A percentile compares a stretch with the other conserved stretches of the same genome.
Evolutionary conservation across 192 early-diverging fungal species (phyloP).

Genomic region (Coemansia brasiliensis): DNA sequence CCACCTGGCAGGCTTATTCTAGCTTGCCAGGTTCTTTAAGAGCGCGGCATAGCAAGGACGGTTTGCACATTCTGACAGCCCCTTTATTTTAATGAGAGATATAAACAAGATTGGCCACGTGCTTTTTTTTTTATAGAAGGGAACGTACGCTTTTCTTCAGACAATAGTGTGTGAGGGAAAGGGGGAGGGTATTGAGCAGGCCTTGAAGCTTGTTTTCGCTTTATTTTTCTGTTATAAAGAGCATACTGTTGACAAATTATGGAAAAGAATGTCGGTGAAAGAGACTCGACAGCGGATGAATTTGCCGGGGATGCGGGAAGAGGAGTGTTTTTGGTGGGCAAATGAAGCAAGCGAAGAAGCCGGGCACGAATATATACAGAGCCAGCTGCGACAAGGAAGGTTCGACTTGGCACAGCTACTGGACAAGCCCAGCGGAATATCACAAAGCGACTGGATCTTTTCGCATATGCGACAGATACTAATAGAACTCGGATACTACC

Average conservation of each 20-base stretch:
- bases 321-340: constrained; percentile 42
- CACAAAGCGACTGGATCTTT: constrained; percentile 77
- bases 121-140: background rate
- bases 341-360: constrained; percentile 15
- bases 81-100: background rate
- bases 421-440: constrained; percentile 61
- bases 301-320: constrained; percentile 35
- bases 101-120: no score
- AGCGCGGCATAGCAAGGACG: constrained; percentile 46
- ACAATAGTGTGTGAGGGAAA: no score
- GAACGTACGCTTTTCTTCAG: constrained; percentile 5
- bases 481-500: constrained; percentile 76
- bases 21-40: constrained; percentile 19
- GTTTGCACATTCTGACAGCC: constrained; percentile 54
- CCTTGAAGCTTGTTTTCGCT: constrained; percentile 8
- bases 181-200: no score
- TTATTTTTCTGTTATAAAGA: background rate
- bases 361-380: constrained; percentile 79
- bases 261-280: background rate
- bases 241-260: background rate
- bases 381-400: constrained; percentile 66
- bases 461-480: constrained; percentile 91
- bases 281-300: constrained; percentile 11
- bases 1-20: constrained; percentile 19
- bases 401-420: constrained; percentile 66